A percentile compares a stretch with the other conserved stretches of the same genome.
Conservation (phyloP, 2,329 filamentous ascomycete genomes). For the Verticillium zaregamsianum region DNA sequence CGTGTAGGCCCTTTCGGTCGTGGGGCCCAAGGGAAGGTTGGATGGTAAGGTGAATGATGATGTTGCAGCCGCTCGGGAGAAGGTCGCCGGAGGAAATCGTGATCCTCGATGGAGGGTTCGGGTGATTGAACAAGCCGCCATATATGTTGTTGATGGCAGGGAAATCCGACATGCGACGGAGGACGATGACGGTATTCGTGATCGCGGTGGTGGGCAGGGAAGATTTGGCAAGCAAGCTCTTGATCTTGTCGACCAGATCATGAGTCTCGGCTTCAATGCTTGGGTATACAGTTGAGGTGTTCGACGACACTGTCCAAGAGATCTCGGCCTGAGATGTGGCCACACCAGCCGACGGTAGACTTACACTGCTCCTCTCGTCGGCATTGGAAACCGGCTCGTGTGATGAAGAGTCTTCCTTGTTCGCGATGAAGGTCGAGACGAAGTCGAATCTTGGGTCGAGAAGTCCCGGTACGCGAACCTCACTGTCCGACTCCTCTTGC, state of each 20-base stretch:
- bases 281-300: neutral
- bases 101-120: conserved; percentile 81
- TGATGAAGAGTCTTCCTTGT: neutral
- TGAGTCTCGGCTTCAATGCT: conserved; percentile 42
- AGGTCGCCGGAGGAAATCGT: conserved; percentile 72
- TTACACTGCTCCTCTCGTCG: neutral
- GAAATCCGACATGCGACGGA: conserved; percentile 80
- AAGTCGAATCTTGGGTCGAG: conserved; percentile 59
- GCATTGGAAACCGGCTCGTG: neutral
- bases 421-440: conserved; percentile 15
- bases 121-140: conserved; percentile 64
- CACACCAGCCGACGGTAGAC: neutral
- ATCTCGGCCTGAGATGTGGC: neutral
- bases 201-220: conserved; percentile 36
- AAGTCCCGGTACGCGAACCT: conserved; percentile 55
- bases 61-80: conserved; percentile 56
- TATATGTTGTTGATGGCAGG: conserved; percentile 71
- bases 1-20: conserved; percentile 67
- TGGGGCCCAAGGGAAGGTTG: conserved; percentile 21
- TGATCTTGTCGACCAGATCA: conserved; percentile 43
- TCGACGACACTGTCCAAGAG: conserved; percentile 5
- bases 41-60: conserved; percentile 53
- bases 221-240: conserved; percentile 29
- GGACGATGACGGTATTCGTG: conserved; percentile 59
- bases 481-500: conserved; percentile 2